phyloP scores from a whole-genome alignment of 371 early-diverging fungal genomes.

The Pancytospora philotis region DNA sequence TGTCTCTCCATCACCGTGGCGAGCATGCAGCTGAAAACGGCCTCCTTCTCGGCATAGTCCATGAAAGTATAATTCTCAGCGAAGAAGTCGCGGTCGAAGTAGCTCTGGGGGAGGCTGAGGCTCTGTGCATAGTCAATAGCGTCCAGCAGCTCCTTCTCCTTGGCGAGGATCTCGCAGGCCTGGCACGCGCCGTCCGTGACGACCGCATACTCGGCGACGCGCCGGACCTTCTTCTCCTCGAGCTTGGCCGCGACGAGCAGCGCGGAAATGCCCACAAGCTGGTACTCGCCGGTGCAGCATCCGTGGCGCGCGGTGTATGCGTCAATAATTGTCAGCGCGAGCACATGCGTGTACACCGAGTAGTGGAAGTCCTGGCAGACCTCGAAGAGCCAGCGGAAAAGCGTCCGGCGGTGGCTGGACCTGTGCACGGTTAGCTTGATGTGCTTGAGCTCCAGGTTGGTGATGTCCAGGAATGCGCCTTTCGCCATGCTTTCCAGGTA shows the following conservation, averaged over 20 bases:
- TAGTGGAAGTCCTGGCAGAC: conserved; percentile 51
- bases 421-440: conserved; percentile 57
- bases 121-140: conserved; percentile 24
- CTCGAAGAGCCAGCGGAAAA: conserved; percentile 58
- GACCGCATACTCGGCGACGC: conserved; percentile 30
- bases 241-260: conserved; percentile 54
- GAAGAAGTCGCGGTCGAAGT: not conserved
- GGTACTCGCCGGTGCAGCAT: conserved; percentile 39
- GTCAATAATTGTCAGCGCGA: conserved; percentile 51
- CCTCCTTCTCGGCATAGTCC: not conserved
- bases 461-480: conserved; percentile 57
- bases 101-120: conserved; percentile 6
- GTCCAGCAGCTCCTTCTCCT: conserved; percentile 48
- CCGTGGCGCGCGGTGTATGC: conserved; percentile 32
- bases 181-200: conserved; percentile 52
- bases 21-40: not conserved
- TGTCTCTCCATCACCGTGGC: not conserved
- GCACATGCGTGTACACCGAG: conserved; percentile 35
- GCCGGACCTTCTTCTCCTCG: conserved; percentile 31
- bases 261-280: conserved; percentile 53
- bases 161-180: conserved; percentile 44
- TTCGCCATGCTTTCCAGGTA: conserved; percentile 34
- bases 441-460: conserved; percentile 51
- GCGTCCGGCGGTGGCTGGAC: conserved; percentile 41
- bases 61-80: not conserved